Base-by-base conservation (phyloP, 139 green algal genomes). In the Raphidocelis subcapitata region DNA sequence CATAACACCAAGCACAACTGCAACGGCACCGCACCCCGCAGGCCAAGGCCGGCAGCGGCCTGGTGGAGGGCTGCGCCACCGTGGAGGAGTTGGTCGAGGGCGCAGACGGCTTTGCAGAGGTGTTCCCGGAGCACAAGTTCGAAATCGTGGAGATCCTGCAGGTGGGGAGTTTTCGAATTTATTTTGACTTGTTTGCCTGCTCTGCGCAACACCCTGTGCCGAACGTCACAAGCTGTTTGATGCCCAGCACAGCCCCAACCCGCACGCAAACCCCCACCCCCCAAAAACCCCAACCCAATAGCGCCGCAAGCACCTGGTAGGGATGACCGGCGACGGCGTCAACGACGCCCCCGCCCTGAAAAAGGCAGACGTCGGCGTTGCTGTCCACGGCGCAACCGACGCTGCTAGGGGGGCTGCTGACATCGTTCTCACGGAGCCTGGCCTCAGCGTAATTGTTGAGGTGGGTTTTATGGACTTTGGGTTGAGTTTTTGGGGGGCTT, bases 341-440 rank as follows among this genome's bases (percentile, higher is more conserved):
- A 98, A 98, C 77, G 94, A 98, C 63, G 94, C 94, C 3, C 94
- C 94, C 32, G 94, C 94, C 0, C 85, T 98, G 24, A 98, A 98
- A 87, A 94, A 94, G 80, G 94, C 92, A 21, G 90, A 98, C 73
- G 93, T 98, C 10, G 94, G 94, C 65, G 94, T 98, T 67, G 92
- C 92, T n/a, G 41, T 74, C 41, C 37, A 62, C 2, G 87, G 81
- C 47, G 82, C 85, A 47, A 97, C 92, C 33, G 92, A 97, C 46
- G 92, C 92, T 55, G 92, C 92, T 1, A 85, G 89, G 37, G 88
- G 85, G 36, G 92, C 92, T 15, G 89, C 92, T 47, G 91, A 97
- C 79, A 95, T 97, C 57, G 90, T 94, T 41, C 81, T 93, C 29
- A 90, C 81, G 2, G 79, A 84, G 78, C 67, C 77, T 0, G 85